Evolutionary conservation across 345 rosid species (phyloP), one percentile per base, ranked within the genome.

Genomic region (Lepidium sativum): DNA sequence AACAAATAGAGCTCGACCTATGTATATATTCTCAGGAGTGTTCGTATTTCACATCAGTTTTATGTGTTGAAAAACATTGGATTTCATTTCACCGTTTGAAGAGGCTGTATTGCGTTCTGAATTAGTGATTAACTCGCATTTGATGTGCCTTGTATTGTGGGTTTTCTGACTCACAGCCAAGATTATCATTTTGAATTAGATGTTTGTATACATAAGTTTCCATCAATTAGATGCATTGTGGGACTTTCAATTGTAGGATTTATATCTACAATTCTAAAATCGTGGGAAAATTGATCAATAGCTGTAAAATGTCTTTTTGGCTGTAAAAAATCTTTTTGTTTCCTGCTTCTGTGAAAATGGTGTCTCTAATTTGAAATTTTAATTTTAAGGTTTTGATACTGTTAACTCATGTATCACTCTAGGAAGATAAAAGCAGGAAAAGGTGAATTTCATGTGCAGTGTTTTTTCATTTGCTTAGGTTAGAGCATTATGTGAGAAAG

Each of bases 401-500:
- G 11, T 16, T 29, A 50, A 50, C 15, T 61, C 39, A 0, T 32
- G 25, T 20, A 18, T 21, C 38, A 64, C 12, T 13, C 9, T 71
- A 8, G 11, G 5, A 48, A 21, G 25, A 32, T 0, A 21, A 8
- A 51, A 17, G 42, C 35, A 12, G 35, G 38, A 27, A 41, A 63
- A 56, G 42, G 21, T 14, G 37, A 35, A 35, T 49, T 54, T 69
- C 54, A 32, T 54, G 23, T 56, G 57, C 15, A 15, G 33, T 69
- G 4, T 44, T 74, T 5, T 16, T 66, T 29, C 70, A 15, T 31
- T 67, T 44, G 34, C 35, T 20, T 76, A 88, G 99, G 97, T 94
- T 53, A 85, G 89, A 80, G 83, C 67, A 45, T 76, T 94, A 74
- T 94, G 97, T n/a, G 97, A 94, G 77, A 94, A 91, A 78, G 96